These are phyloP conservation scores for Dioscorea alata DNA, from an alignment of 106 monocot species.

Conservation along the genomic window DNA sequence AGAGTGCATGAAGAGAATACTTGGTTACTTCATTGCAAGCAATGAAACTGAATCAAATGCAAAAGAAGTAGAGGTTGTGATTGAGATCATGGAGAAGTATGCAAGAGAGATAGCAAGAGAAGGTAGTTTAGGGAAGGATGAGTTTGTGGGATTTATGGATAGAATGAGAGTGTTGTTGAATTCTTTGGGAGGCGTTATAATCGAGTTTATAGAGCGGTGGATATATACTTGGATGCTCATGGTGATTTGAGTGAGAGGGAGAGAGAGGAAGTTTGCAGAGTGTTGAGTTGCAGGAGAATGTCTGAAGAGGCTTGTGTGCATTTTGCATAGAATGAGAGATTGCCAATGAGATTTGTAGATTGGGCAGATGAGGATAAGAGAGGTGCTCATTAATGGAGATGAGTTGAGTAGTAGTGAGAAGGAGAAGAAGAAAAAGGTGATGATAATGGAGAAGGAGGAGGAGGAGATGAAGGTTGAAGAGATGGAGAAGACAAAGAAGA, in stretches of 20 bases:
- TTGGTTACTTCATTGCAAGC: conserved; percentile 13
- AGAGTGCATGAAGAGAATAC: too few species aligned
- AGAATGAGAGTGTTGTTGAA: conserved; percentile 14
- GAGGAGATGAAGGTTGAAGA: not conserved
- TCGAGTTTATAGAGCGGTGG: conserved; percentile 34
- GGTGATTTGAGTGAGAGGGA: too few species aligned
- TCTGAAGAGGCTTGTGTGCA: too few species aligned
- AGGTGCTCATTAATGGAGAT: conserved; percentile 19
- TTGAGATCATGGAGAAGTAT: conserved; percentile 21
- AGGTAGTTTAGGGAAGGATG: conserved; percentile 17
- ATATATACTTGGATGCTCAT: conserved; percentile 27
- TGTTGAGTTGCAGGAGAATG: too few species aligned
- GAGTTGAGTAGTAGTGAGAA: conserved; percentile 37
- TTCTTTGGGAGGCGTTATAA: conserved; percentile 3
- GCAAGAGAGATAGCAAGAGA: conserved; percentile 19
- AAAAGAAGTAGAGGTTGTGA: conserved; percentile 11
- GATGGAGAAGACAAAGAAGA: not conserved
- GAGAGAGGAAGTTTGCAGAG: too few species aligned
- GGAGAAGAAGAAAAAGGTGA: not conserved
- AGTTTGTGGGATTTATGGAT: conserved; percentile 18
- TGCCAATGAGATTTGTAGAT: too few species aligned
- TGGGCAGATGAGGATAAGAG: too few species aligned
- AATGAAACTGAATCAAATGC: not conserved
- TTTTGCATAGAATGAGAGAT: too few species aligned
- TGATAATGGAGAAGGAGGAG: not conserved